Base-by-base conservation (phyloP, 805 yeast species). In the Saccharomyces eubayanus region DNA sequence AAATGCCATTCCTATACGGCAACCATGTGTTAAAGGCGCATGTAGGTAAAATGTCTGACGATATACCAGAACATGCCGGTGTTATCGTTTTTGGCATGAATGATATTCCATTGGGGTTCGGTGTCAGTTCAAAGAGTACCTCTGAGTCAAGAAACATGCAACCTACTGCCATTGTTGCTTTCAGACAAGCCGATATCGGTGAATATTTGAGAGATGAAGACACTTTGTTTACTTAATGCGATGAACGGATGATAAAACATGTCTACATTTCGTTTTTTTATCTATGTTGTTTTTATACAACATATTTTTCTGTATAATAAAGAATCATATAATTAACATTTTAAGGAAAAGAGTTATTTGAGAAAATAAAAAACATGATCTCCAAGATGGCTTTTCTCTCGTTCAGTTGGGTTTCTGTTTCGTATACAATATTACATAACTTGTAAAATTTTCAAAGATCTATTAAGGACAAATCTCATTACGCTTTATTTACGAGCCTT, bases 191-290 rank as follows among this genome's bases (percentile, higher is more conserved):
- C 60, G 99, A 94, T 75, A 89, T 94, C 60, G 99, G 99, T 59
- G 99, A 94, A 72, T 94, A 89, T 67, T 78, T 94, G 67, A 90
- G 99, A 80, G 98, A 94, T 65, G 99, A 94, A 77, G 98, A 94
- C 72, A 89, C 97, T 45, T 74, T 92, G 61, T 92, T 92, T 67
- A 88, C 97, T 28, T 90, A 75, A 64, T 29, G 36, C 20, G 11
- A 28, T 16, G 11, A 21, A 36, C 4, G 20, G 12, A 36, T 16
- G 43, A 28, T 41, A 21, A 16, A 8, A 16, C 43, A 16, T 16
- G 21, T 16, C 2, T 36, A 36, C 43, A 16, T 36, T 36, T 36
- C 43, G 16, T 10, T 47, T 28, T 24, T 6, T 21, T 16, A 11
- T 12, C 20, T 36, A 11, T 16, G 24, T 36, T 36, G 16, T 36